Evolutionary conservation across 1,284 basidiomycete species (phyloP), one percentile per base, ranked within the genome.

Genomic region (Trametes sp.): DNA sequence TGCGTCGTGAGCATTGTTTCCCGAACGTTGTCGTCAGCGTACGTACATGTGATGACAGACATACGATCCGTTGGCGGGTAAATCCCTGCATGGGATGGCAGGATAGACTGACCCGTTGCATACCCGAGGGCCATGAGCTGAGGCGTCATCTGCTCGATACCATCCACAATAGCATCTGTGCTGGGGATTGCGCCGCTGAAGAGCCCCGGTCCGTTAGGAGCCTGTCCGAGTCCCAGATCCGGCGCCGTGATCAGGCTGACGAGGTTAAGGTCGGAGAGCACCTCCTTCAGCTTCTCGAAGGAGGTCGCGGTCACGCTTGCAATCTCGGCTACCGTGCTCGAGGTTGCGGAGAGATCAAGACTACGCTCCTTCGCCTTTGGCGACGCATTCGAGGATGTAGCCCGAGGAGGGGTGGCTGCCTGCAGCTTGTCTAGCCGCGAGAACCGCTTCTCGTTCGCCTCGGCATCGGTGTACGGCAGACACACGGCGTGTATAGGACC

Each of bases 401-500:
- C 4, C 6, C 28, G 55, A 42, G 50, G 35, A 13, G 52, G 46
- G 16, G 64, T 16, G 9, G 61, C 28, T 36, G 49, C 51, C 36
- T 56, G 56, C 16, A 71, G 57, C 48, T 63, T 64, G 29, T 59
- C 66, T 42, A 75, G 64, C 63, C 65, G 81, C 31, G 79, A 74
- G 68, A 91, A 90, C 67, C 87, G 82, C 29, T 81, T 76, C 29
- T 80, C 75, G 11, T 89, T 78, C 26, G 82, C 83, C 69, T 92
- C 88, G 14, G 73, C 79, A 59, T 94, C 91, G 4, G 84, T 74
- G 66, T 81, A 78, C 29, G 80, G 81, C 45, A 93, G 81, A 69
- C 89, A 92, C 28, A 93, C 90, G 2, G 90, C 91, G 68, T 87
- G 90, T 28, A 93, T 90, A n/a, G 89, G 89, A 8, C 77, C 79